phyloP scores from a whole-genome alignment of 805 yeast genomes.

The Starmera dryadoides region DNA sequence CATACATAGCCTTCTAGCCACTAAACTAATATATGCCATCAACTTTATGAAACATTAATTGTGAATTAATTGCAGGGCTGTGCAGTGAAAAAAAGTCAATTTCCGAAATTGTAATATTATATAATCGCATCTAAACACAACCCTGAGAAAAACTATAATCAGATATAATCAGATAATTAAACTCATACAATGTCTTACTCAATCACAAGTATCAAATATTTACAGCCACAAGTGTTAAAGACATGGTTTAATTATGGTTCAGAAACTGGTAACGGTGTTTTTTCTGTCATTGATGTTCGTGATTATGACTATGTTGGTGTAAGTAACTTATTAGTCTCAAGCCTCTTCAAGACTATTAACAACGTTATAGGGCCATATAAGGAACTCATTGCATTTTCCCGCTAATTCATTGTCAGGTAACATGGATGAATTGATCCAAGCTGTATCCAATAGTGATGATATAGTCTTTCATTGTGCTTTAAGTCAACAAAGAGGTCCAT shows the following conservation, averaged over 20 bases:
- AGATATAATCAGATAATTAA: too few species aligned
- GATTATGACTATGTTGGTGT: conserved; percentile 77
- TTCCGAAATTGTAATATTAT: too few species aligned
- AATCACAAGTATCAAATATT: conserved; percentile 36
- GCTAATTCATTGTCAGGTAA: conserved; percentile 30
- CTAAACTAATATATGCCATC: too few species aligned
- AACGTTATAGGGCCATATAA: conserved; percentile 45
- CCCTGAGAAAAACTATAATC: too few species aligned
- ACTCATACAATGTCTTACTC: conserved; percentile 19
- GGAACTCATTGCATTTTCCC: conserved; percentile 50
- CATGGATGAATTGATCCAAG: conserved; percentile 19
- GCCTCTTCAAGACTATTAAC: not conserved
- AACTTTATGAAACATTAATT: too few species aligned
- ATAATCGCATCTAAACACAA: too few species aligned
- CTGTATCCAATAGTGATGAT: conserved; percentile 26
- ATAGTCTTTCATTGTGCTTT: conserved; percentile 88
- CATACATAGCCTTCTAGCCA: too few species aligned
- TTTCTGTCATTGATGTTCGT: conserved; percentile 73
- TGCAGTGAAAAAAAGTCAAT: too few species aligned
- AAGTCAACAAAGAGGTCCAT: conserved; percentile 89
- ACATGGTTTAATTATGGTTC: conserved; percentile 37
- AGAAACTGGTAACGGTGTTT: conserved; percentile 30
- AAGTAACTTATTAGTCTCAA: conserved; percentile 25
- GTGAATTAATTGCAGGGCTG: too few species aligned
- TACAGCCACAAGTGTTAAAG: conserved; percentile 37